Percentiles rank a stretch among this genome's conserved stretches.
Evolutionary conservation across 2,329 filamentous ascomycete species (phyloP).

Genomic region (Aspergillus novofumigatus): DNA sequence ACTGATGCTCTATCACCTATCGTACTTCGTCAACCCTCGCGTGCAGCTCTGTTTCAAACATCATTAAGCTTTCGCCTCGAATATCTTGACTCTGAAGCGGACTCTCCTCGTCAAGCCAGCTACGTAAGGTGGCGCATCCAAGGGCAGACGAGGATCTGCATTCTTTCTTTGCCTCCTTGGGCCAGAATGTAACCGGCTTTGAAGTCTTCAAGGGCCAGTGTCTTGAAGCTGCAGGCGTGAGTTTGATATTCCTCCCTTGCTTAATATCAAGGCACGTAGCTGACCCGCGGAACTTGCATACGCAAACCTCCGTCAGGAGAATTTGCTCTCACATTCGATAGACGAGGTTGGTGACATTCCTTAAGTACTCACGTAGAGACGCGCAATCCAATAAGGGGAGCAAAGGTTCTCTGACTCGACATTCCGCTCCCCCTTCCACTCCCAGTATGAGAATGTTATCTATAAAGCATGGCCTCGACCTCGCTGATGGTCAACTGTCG

Average conservation of each 20-base stretch:
- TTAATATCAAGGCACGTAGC: constrained; percentile 1
- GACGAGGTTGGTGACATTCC: background rate
- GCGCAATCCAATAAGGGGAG: background rate
- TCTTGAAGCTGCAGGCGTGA: background rate
- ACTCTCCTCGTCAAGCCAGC: background rate
- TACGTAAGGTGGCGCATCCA: background rate
- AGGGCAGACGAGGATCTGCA: background rate
- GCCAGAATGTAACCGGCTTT: background rate
- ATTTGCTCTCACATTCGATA: background rate
- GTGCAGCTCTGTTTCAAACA: background rate
- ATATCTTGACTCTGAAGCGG: background rate
- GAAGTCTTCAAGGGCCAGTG: background rate
- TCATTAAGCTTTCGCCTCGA: background rate
- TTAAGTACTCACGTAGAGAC: background rate
- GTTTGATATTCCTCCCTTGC: background rate
- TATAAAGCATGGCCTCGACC: background rate
- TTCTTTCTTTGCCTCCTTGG: background rate
- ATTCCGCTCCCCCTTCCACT: background rate
- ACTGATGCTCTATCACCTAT: background rate
- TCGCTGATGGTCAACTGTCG: background rate
- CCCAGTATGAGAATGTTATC: background rate
- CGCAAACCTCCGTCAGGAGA: background rate
- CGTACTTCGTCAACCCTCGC: background rate
- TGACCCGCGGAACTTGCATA: background rate
- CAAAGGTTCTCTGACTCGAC: background rate